Percentiles rank a stretch among this genome's conserved stretches.
These are phyloP conservation scores for Mycena galericulata DNA, from an alignment of 768 basidiomycete genomes.

Conservation along the genomic window DNA sequence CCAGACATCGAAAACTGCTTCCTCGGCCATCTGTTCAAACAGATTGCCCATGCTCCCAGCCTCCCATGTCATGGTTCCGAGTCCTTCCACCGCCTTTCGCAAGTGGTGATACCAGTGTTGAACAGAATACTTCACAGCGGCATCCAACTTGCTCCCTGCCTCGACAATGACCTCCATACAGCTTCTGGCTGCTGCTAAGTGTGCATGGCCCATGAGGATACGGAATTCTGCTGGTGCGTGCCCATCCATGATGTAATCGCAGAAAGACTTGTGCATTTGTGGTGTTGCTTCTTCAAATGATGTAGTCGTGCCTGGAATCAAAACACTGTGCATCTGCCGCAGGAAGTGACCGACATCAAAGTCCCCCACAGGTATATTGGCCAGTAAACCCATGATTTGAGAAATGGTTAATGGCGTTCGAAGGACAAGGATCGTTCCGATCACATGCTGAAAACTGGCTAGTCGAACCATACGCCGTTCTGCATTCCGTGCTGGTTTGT, in stretches of 20 bases:
- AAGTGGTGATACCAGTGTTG: conserved; percentile 11
- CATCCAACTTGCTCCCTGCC: background rate
- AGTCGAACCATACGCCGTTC: background rate
- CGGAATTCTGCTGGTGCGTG: conserved; percentile 8
- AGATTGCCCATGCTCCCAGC: conserved; percentile 6
- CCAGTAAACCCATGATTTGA: conserved; percentile 17
- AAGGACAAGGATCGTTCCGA: conserved; percentile 11
- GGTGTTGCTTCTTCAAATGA: conserved; percentile 19
- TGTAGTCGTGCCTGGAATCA: conserved; percentile 8
- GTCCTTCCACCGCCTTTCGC: conserved; percentile 19
- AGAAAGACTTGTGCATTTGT: conserved; percentile 18
- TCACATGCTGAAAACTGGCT: conserved; percentile 6
- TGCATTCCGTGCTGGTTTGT: background rate
- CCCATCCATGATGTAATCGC: conserved; percentile 1
- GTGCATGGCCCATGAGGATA: conserved; percentile 6
- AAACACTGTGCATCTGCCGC: conserved; percentile 8
- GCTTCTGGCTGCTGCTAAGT: conserved; percentile 10
- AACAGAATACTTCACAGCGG: conserved; percentile 1
- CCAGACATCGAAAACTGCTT: conserved; percentile 8
- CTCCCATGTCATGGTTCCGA: background rate
- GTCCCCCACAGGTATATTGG: background rate
- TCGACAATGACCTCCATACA: conserved; percentile 15
- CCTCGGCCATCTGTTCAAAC: background rate
- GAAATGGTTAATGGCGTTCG: background rate
- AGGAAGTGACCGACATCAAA: background rate